Evolutionary conservation across 805 yeast genomes (phyloP), one percentile per base, ranked within the genome.

Genomic region (Barnettozyma vustinii): DNA sequence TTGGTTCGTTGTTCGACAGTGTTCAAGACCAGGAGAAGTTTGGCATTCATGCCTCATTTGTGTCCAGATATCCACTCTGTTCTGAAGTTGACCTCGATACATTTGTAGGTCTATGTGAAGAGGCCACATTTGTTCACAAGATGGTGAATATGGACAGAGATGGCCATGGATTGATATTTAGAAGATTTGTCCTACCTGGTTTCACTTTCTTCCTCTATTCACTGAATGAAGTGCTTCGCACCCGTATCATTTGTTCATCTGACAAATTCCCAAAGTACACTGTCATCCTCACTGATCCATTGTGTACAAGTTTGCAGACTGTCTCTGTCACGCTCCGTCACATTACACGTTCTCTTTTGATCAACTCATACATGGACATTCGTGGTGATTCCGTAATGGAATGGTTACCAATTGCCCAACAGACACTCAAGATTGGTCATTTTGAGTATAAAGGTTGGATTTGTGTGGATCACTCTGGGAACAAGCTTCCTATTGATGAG

Each of bases 351-450:
- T 39, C 51, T 9, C 37, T 48, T 13, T n/a, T 48, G 27, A 35
- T 48, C 25, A 48, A 48, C 25, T 46, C 47, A 39, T 40, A 30
- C 27, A 19, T 30, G 35, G 51, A 48, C 37, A 10, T 48, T 5
- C 18, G 18, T 2, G 41, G 42, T 12, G 10, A 10, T 9, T 40
- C 51, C 1, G 15, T 40, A 13, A 27, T 42, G 4, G 25, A 23
- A 2, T 23, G 40, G 27, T 23, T 48, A n/a, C 33, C 44, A 8
- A 18, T 25, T 4, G 37, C 36, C 6, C 47, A 48, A 15, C 5
- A 8, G 15, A 8, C 20, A 2, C 35, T 48, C 10, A 30, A 40
- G 19, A 33, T 23, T 13, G 18, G 25, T 4, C 12, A 18, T 15
- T 5, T 16, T 10, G 30, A 35, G 18, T 43, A 23, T 10, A 43